Conservation (phyloP, 306 rosid genomes). For the Medicago ruthenica region DNA sequence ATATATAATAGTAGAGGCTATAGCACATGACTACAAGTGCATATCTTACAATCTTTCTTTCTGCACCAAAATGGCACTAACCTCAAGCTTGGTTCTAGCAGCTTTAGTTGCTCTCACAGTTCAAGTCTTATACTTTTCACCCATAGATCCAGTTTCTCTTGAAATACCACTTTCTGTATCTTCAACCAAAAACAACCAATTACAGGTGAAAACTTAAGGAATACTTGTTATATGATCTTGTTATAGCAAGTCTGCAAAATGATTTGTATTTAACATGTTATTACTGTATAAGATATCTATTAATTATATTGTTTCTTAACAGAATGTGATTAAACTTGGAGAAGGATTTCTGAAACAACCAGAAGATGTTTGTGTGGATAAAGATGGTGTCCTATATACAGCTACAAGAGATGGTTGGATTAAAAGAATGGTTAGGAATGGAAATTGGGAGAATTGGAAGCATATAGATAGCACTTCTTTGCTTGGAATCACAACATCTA, state of each 20-base stretch:
- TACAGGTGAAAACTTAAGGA: constrained; percentile 50
- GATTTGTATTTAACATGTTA: no score
- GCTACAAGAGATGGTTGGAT: constrained; percentile 78
- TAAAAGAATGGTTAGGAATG: constrained; percentile 44
- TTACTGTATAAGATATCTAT: no score
- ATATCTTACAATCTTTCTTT: not conserved
- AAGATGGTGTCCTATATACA: constrained; percentile 58
- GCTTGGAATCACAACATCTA: constrained; percentile 58
- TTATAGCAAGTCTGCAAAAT: no score
- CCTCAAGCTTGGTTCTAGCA: constrained; percentile 49
- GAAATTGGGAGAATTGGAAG: constrained; percentile 71
- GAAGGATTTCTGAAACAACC: constrained; percentile 63
- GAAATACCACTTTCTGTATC: constrained; percentile 39
- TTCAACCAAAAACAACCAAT: constrained; percentile 47
- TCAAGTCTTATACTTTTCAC: constrained; percentile 62
- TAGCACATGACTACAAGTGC: not conserved
- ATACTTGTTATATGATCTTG: not conserved
- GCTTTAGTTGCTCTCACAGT: constrained; percentile 51
- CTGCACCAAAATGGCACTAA: not conserved
- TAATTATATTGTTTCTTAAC: no score
- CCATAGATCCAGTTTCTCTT: constrained; percentile 59
- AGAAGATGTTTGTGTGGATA: constrained; percentile 70
- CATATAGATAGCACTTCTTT: constrained; percentile 42
- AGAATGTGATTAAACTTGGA: constrained; percentile 66
- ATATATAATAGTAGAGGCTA: not conserved